Base-by-base conservation (phyloP, 129 eudicot genomes). In the Lactuca sativa region DNA sequence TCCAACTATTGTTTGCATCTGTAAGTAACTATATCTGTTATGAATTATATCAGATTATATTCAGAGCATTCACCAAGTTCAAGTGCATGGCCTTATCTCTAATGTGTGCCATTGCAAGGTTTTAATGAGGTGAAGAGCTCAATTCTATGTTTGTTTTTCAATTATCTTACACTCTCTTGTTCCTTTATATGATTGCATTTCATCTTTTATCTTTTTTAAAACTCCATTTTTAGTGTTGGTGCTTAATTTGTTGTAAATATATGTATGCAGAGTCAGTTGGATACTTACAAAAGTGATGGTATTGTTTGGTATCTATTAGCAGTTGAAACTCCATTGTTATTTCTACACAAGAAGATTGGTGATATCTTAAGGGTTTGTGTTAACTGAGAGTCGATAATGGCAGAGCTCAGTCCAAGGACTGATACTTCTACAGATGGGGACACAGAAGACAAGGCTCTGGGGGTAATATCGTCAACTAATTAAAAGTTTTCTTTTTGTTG, bases 351-450 rank as follows among this genome's bases (percentile, higher is more conserved):
- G 64, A 40, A 76, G 75, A 54, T 32, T 59, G 9, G 15, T 7
- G 62, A 17, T 14, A 62, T 33, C n/a, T 48, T 44, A 66, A 56
- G 7, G 17, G 53, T 36, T 73, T 25, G 67, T 56, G 56, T 71
- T 73, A 69, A 54, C 59, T 67, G 75, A 76, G 82, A 60, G 67
- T 72, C 63, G 67, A 78, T 70, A 41, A 87, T 87, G 93, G 89
- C 89, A 33, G 85, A 81, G 17, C 85, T 78, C 79, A 86, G 96
- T 74, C 81, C 88, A 51, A 84, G 79, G 84, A 84, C 92, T 56
- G 86, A 82, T 85, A 64, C 80, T 71, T 84, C 96, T 9, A 86
- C 89, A 15, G 96, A 89, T 60, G 96, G 85, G 7, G 91, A 86
- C 64, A 89, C 96, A 43, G 85, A 77, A 72, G 84, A 80, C 64